Evolutionary conservation across 129 eudicot species (phyloP), one percentile per base, ranked within the genome.

Genomic region (Flaveria linearis): DNA sequence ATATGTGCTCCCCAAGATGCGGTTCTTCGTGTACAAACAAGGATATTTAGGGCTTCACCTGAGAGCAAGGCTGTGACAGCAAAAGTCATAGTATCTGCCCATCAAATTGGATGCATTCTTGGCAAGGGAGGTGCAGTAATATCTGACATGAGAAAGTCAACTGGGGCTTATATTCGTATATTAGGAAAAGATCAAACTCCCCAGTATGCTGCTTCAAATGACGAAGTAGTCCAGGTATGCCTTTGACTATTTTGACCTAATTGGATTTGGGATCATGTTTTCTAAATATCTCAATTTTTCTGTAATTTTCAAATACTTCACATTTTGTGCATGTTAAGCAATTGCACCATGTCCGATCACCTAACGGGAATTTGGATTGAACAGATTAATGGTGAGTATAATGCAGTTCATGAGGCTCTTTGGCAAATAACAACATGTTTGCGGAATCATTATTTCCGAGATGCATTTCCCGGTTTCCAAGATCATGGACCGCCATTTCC

Each of bases 81-180:
- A 41, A 91, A 86, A 84, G 62, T 94, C 64, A 86, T 94, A 77
- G 93, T 94, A 68, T 86, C 90, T 28, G 88, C 98, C 73, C 82
- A 86, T 89, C 98, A 94, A 79, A 91, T 94, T 78, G 98, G 98
- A 68, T 94, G 99, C 75, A 86, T 94, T 57, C 89, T 94, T 78
- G 99, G 97, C n/a, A 94, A 91, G 75, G 96, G 96, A 30, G 99
- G 99, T 68, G 73, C 96, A 17, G 87, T 94, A 65, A 91, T 94
- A 71, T 76, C 93, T 62, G 97, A 94, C 77, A 91, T 94, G 96
- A 87, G 99, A 77, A 91, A 94, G 72, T 83, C 86, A 46, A 87
- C 97, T 42, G 94, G 99, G 47, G 99, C 99, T 78, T 83, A 84
- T 85, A 89, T 94, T 46, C 93, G 97, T 64, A 86, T 94, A 41